These are phyloP conservation scores for Amesomyces nigricolor DNA, from an alignment of 2,329 filamentous ascomycete genomes.

Conservation along the genomic window DNA sequence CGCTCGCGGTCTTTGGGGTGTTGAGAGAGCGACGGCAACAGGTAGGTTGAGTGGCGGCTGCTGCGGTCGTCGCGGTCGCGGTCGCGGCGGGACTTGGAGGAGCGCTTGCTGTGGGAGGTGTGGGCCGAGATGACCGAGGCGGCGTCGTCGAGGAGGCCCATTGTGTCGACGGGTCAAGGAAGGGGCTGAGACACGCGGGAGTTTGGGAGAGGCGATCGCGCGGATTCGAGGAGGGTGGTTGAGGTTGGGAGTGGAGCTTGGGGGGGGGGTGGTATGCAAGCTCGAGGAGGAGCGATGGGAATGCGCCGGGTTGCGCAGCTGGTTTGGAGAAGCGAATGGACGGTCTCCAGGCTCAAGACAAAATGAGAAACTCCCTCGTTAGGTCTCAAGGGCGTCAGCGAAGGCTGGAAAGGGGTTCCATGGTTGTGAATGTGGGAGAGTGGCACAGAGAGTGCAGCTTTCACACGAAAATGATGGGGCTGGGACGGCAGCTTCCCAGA, in stretches of 20 bases:
- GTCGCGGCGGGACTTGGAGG: conserved; percentile 26
- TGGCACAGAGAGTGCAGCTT: background rate
- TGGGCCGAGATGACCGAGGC: conserved; percentile 29
- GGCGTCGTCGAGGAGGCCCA: conserved; percentile 34
- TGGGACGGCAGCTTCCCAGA: conserved; percentile 7
- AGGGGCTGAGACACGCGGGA: no score
- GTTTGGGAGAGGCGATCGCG: no score
- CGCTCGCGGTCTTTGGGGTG: conserved; percentile 21
- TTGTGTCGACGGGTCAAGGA: conserved; percentile 13
- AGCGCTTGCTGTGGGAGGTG: conserved; percentile 28
- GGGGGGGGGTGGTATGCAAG: background rate
- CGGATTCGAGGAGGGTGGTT: background rate
- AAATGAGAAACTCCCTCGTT: no score
- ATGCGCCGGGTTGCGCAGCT: background rate
- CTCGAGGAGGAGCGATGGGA: background rate
- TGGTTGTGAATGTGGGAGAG: background rate
- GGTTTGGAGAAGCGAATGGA: no score
- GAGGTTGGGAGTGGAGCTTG: no score
- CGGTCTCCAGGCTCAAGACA: no score
- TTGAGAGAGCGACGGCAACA: background rate
- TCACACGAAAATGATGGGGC: conserved; percentile 15
- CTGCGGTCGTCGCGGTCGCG: conserved; percentile 28
- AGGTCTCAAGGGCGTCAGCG: background rate
- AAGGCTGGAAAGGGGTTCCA: background rate
- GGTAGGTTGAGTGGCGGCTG: conserved; percentile 25